Percentiles rank a stretch among this genome's conserved stretches.
phyloP scores from a whole-genome alignment of 805 yeast genomes.

The Hanseniaspora occidentalis region DNA sequence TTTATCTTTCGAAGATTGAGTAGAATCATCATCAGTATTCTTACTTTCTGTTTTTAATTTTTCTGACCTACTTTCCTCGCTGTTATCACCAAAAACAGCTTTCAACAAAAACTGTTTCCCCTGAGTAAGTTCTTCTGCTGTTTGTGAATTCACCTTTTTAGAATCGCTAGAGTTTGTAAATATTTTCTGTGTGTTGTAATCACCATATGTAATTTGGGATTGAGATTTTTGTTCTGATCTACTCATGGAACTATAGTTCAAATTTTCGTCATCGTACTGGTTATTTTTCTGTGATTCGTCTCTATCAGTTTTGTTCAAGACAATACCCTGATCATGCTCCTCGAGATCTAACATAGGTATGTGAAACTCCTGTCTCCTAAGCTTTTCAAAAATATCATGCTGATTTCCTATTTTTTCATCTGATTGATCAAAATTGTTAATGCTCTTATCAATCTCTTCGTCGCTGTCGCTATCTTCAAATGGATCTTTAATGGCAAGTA shows the following conservation, averaged over 20 bases:
- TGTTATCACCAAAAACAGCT: background rate
- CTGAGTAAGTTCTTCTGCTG: background rate
- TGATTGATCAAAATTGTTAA: too few species aligned
- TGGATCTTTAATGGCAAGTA: slow-evolving; percentile 26
- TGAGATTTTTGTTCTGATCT: background rate
- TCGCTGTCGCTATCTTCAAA: slow-evolving; percentile 17
- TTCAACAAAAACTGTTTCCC: background rate
- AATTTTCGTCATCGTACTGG: background rate
- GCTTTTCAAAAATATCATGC: background rate
- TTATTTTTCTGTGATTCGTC: background rate
- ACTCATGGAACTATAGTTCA: too few species aligned
- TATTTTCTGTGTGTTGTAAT: background rate
- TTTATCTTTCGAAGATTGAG: background rate
- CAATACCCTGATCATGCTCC: background rate
- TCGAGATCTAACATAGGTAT: background rate
- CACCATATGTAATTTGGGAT: background rate
- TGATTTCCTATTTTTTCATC: background rate
- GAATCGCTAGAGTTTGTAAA: background rate
- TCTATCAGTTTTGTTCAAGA: background rate
- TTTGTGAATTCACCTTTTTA: background rate
- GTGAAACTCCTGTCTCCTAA: background rate
- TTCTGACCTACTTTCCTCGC: too few species aligned
- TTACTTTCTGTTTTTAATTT: too few species aligned
- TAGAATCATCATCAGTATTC: too few species aligned
- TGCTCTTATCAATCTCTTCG: background rate